phyloP scores from a whole-genome alignment of 768 basidiomycete species.

The Trametes villosa region DNA sequence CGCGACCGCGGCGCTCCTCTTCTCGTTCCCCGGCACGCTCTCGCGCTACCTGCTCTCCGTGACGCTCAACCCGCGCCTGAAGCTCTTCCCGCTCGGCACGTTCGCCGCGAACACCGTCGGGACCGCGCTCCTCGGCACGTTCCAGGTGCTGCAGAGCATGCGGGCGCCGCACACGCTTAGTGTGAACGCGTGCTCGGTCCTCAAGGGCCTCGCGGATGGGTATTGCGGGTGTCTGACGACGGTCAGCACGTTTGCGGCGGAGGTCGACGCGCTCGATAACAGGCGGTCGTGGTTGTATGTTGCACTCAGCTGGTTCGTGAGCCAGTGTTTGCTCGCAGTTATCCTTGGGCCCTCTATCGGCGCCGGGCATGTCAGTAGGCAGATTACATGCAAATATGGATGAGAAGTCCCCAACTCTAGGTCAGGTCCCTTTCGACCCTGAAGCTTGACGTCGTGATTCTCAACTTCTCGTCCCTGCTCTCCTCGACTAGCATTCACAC shows the following conservation, averaged over 20 bases:
- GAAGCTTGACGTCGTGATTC: too few relatives aligned
- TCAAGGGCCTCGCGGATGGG: conserved; percentile 87
- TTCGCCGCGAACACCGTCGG: conserved; percentile 75
- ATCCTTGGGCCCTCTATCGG: conserved; percentile 73
- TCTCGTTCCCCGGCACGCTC: conserved; percentile 88
- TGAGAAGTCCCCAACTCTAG: not conserved
- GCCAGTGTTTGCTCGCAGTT: conserved; percentile 71
- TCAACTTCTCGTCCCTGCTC: too few relatives aligned
- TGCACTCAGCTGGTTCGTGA: conserved; percentile 64
- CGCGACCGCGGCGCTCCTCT: conserved; percentile 85
- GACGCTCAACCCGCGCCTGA: conserved; percentile 65
- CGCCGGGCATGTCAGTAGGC: conserved; percentile 49
- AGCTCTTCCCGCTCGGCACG: conserved; percentile 77
- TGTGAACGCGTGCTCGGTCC: conserved; percentile 62
- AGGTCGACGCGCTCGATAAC: conserved; percentile 61
- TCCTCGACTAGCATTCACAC: too few relatives aligned
- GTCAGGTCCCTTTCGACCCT: too few relatives aligned
- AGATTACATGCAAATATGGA: conserved; percentile 54
- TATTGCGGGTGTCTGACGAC: conserved; percentile 97
- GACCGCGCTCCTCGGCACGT: conserved; percentile 79
- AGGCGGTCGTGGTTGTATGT: conserved; percentile 72
- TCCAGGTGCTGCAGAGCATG: conserved; percentile 71
- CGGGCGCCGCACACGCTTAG: conserved; percentile 44
- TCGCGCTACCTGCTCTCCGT: conserved; percentile 81
- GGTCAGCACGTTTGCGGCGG: conserved; percentile 89